Conservation (phyloP, 805 yeast genomes). For the Zygoascus flipseniorum region DNA sequence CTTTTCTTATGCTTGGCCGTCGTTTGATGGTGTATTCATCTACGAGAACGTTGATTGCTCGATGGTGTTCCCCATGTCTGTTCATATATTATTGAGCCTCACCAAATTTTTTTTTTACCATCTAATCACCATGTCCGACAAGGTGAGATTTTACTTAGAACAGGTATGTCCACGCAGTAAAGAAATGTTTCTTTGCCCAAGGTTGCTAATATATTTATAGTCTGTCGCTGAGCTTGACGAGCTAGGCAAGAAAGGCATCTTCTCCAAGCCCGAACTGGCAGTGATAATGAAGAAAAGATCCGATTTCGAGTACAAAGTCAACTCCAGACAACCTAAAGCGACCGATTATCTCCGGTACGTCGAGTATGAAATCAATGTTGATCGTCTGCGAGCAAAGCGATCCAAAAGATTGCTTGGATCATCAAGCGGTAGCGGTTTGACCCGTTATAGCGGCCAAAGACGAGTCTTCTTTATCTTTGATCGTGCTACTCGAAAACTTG, state of each 20-base stretch:
- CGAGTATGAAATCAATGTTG: constrained; percentile 72
- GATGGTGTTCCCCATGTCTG: background rate
- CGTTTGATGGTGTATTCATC: too few relatives aligned
- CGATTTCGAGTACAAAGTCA: constrained; percentile 86
- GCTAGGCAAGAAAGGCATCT: constrained; percentile 68
- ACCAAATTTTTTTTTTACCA: background rate
- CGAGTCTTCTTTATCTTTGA: constrained; percentile 76
- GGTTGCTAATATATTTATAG: background rate
- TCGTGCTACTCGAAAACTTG: constrained; percentile 72
- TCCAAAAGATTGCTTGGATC: constrained; percentile 48
- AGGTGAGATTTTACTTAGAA: constrained; percentile 49
- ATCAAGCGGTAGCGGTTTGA: constrained; percentile 39
- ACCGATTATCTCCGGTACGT: constrained; percentile 72
- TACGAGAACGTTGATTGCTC: too few relatives aligned
- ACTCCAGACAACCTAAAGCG: constrained; percentile 72
- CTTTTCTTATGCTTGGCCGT: too few relatives aligned
- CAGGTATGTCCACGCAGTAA: constrained; percentile 22
- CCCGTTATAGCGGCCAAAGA: constrained; percentile 82
- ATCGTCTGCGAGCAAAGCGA: constrained; percentile 66
- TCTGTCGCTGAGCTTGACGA: constrained; percentile 66
- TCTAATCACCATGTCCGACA: constrained; percentile 37
- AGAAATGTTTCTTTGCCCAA: background rate
- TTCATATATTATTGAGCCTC: background rate
- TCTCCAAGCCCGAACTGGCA: constrained; percentile 73
- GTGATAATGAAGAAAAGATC: constrained; percentile 87